Evolutionary conservation across 2,329 filamentous ascomycete species (phyloP).

Genomic region (Sporothrix brasiliensis): DNA sequence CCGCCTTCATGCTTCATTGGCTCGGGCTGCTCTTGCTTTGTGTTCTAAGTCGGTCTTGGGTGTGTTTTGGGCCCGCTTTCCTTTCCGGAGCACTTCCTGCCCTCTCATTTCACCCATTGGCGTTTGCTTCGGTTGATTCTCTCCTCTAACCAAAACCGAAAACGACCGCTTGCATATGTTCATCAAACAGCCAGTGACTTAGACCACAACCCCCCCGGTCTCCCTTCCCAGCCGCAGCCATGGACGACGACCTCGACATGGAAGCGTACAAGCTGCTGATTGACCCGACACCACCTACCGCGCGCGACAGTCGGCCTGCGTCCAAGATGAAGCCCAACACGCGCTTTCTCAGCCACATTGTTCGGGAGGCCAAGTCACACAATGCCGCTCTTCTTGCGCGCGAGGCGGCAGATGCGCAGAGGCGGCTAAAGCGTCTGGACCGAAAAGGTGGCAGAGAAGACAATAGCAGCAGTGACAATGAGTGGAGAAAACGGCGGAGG

Average conservation of each 20-base stretch:
- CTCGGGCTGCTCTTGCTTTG: neutral
- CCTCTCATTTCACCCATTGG: neutral
- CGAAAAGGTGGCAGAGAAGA: neutral
- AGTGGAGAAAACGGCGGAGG: neutral
- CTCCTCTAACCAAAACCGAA: neutral
- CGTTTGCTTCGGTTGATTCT: neutral
- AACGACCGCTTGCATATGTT: neutral
- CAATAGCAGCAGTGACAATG: neutral
- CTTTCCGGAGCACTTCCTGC: too few relatives aligned
- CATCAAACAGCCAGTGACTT: neutral
- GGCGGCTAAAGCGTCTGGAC: conserved; percentile 65
- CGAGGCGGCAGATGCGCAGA: conserved; percentile 77
- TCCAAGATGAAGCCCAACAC: conserved; percentile 87
- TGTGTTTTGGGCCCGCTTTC: neutral
- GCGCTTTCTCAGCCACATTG: conserved; percentile 82
- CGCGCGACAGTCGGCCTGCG: conserved; percentile 55
- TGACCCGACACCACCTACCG: conserved; percentile 15
- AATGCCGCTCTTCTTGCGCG: conserved; percentile 84
- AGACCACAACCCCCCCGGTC: neutral
- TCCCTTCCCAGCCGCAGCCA: neutral
- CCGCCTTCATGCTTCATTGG: neutral
- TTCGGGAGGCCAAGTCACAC: conserved; percentile 84
- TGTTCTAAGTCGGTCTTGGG: too few relatives aligned
- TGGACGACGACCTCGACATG: conserved; percentile 32
- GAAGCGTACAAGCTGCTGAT: conserved; percentile 33